Evolutionary conservation across 176 grass and related monocot genomes (phyloP), one percentile per base, ranked within the genome.

Genomic region (Phoenix dactylifera): DNA sequence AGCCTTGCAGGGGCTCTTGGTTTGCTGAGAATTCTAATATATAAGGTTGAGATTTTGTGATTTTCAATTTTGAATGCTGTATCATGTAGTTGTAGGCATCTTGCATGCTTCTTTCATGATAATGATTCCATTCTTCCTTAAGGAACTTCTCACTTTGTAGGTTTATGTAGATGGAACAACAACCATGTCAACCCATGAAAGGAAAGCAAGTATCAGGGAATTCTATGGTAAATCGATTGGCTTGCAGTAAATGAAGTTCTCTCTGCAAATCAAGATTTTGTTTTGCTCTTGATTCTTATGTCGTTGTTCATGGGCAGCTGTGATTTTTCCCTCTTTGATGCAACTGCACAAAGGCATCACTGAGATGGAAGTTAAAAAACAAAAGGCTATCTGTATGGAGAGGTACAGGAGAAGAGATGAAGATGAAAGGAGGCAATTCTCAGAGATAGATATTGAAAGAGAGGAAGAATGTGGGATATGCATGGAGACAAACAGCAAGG

Each of bases 401-500:
- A 79, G 83, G 5, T 96, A 87, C 51, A 39, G 70, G 18, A 77
- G 71, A 62, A 85, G 77, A 77, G 86, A 87, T 1, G 74, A 90
- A 18, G 79, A 86, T 22, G 59, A 74, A 60, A 85, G 35, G 55
- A 81, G 72, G 69, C 71, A 28, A 4, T 56, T 90, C 35, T 80
- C 78, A 5, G 85, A 89, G 74, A 76, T 86, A 19, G 91, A 90
- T 70, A 68, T 58, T 0, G 91, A 96, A 54, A 82, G 87, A 16
- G 91, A 87, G 18, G 91, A 96, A 28, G 91, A 96, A 57, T 96
- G 86, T 69, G 86, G 86, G 18, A 96, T 96, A 39, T 96, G 91
- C 86, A 90, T 96, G 91, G 91, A 96, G 77, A 58, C 71, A 28
- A 87, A 87, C 44, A 72, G 78, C 80, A 96, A 79, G 79, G 77